Evolutionary conservation across 2,329 filamentous ascomycete species (phyloP), one percentile per base, ranked within the genome.

Genomic region (Harringtonia aguacate): DNA sequence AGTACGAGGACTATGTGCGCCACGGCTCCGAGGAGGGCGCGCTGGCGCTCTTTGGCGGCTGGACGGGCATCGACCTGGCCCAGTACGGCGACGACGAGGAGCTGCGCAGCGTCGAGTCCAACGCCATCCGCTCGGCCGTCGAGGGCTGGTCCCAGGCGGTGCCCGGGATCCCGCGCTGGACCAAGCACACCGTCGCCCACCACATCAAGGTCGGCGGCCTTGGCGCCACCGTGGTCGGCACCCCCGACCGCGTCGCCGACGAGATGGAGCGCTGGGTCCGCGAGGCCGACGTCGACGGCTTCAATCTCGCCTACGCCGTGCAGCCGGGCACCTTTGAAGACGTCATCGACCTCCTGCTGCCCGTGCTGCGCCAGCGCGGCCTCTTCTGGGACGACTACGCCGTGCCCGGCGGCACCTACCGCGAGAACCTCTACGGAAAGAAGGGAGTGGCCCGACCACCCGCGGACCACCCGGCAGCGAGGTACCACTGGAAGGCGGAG

Each of bases 221-320:
- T 18, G 51, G 52, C 3, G 47, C 52, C 20, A 45, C 47, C 30
- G 21, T 80, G 3, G 77, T 86, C 0, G 82, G 83, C 0, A 85
- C 79, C 0, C 65, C 81, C 0, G 58, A 68, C n/a, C 72, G 77
- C 50, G 79, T 86, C 2, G 82, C 79, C 0, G 81, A 86, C 55
- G 70, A 73, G 30, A 66, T 87, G 44, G 79, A 86, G 59, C 60
- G 66, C 1, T 86, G 82, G 81, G 66, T 86, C 0, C 54, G 64
- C 5, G 81, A 85, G 56, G 80, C 79, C 0, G 82, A 84, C 50
- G 73, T 86, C 1, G 82, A 86, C 55, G 82, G 82, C 0, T 87
- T 87, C 61, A 87, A 87, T 55, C 72, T 86, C 57, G 80, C 56
- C 8, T 46, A 47, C n/a, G 47, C 30, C 9, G 22, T 46, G 7